phyloP scores from a whole-genome alignment of 768 basidiomycete genomes.

The Suillus sp. region DNA sequence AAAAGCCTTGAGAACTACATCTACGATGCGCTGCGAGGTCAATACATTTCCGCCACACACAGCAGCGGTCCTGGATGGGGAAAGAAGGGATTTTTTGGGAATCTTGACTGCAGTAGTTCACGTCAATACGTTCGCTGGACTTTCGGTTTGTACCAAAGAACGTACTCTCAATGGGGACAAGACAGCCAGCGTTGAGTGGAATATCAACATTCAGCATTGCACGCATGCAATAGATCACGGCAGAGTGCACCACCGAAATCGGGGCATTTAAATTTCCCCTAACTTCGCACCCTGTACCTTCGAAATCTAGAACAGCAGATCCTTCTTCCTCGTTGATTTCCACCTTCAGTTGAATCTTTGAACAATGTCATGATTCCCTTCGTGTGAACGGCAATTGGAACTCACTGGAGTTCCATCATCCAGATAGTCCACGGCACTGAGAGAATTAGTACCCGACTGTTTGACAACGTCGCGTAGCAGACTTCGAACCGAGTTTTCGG shows the following conservation, averaged over 20 bases:
- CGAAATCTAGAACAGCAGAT: slow-evolving; percentile 83
- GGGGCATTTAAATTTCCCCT: slow-evolving; percentile 86
- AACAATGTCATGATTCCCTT: neutral
- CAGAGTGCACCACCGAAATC: slow-evolving; percentile 83
- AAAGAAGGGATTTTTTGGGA: slow-evolving; percentile 75
- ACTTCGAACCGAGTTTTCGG: slow-evolving; percentile 83
- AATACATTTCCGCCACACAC: slow-evolving; percentile 93
- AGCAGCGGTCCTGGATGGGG: slow-evolving; percentile 83
- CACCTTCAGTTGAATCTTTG: slow-evolving; percentile 72
- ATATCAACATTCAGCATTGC: slow-evolving; percentile 86
- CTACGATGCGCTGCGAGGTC: slow-evolving; percentile 91
- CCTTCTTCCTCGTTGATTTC: slow-evolving; percentile 75
- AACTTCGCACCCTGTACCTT: slow-evolving; percentile 81
- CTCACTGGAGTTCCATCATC: slow-evolving; percentile 85
- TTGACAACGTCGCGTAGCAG: slow-evolving; percentile 76
- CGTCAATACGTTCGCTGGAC: slow-evolving; percentile 5
- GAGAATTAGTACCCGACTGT: slow-evolving; percentile 62
- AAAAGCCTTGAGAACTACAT: slow-evolving; percentile 92
- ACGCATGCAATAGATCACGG: slow-evolving; percentile 88
- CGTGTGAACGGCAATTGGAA: neutral
- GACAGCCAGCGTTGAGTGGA: slow-evolving; percentile 91
- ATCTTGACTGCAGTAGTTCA: slow-evolving; percentile 58
- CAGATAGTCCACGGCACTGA: slow-evolving; percentile 79
- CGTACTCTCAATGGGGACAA: slow-evolving; percentile 81
- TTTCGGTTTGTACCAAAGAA: slow-evolving; percentile 3